Conservation (phyloP, 2,329 filamentous ascomycete genomes). For the Purpureocillium lavendulum region DNA sequence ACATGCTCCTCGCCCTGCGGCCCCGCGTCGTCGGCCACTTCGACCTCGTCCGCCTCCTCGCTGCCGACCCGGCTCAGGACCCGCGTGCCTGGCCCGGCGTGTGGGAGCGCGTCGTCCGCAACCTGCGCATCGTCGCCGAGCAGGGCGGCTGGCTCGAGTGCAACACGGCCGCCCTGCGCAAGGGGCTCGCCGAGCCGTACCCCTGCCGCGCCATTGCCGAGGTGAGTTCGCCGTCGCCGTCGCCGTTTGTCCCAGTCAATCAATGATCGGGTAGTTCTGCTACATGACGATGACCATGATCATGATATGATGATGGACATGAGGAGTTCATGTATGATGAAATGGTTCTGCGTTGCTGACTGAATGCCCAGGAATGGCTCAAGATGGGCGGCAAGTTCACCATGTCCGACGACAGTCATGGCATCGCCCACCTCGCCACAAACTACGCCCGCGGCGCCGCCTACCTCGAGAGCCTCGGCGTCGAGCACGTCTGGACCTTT, state of each 20-base stretch:
- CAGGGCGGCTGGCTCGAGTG: conserved; percentile 84
- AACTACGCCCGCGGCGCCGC: conserved; percentile 67
- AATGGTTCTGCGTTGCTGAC: not conserved
- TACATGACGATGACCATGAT: too few species aligned
- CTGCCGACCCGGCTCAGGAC: conserved; percentile 56
- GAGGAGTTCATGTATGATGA: not conserved
- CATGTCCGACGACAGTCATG: conserved; percentile 92
- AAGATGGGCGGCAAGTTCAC: conserved; percentile 72
- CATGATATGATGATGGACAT: too few species aligned
- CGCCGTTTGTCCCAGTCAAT: too few species aligned
- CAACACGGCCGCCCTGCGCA: conserved; percentile 79
- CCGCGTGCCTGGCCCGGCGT: conserved; percentile 52
- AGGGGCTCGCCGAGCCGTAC: conserved; percentile 87
- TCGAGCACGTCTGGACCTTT: conserved; percentile 53
- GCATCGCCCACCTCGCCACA: conserved; percentile 75
- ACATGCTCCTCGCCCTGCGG: conserved; percentile 65
- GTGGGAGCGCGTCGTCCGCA: conserved; percentile 67
- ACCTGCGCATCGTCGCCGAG: conserved; percentile 59
- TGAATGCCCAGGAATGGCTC: conserved; percentile 55
- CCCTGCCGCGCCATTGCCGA: conserved; percentile 71
- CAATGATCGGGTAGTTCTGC: too few species aligned
- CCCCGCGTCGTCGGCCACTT: conserved; percentile 88
- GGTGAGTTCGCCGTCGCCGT: too few species aligned
- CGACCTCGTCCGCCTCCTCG: conserved; percentile 79
- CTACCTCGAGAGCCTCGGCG: conserved; percentile 60